Evolutionary conservation across 2,329 filamentous ascomycete species (phyloP).

Genomic region (Boeremia lycopersici): DNA sequence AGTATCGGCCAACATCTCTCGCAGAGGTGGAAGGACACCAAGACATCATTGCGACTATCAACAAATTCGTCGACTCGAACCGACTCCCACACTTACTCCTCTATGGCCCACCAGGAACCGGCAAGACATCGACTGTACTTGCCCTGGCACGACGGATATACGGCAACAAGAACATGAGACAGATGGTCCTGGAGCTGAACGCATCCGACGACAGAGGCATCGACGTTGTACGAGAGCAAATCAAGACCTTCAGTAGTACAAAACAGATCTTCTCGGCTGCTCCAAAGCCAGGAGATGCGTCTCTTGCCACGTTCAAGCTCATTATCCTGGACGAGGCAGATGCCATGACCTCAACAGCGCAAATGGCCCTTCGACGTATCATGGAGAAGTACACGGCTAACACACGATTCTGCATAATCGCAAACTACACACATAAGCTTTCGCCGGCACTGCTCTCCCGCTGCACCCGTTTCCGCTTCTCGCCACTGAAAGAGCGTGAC

Average conservation of each 20-base stretch:
- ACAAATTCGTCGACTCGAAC: slow-evolving; percentile 95
- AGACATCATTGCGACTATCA: slow-evolving; percentile 96
- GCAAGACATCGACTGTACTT: slow-evolving; percentile 96
- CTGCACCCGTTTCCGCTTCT: slow-evolving; percentile 95
- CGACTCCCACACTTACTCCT: slow-evolving; percentile 93
- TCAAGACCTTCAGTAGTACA: slow-evolving; percentile 98
- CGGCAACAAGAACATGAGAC: slow-evolving; percentile 86
- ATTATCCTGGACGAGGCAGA: slow-evolving; percentile 99
- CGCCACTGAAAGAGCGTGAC: slow-evolving; percentile 85
- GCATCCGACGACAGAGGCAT: slow-evolving; percentile 97
- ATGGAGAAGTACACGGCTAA: slow-evolving; percentile 99
- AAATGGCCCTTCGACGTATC: slow-evolving; percentile 94
- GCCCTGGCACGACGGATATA: slow-evolving; percentile 94
- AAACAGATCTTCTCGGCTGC: slow-evolving; percentile 91
- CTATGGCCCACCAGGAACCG: slow-evolving; percentile 94
- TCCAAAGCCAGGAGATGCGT: slow-evolving; percentile 54
- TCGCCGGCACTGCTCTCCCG: slow-evolving; percentile 89
- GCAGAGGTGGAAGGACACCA: slow-evolving; percentile 95
- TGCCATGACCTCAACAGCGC: slow-evolving; percentile 97
- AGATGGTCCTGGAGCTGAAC: slow-evolving; percentile 98
- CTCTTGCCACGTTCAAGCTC: slow-evolving; percentile 82
- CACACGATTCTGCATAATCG: slow-evolving; percentile 96
- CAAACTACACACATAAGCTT: slow-evolving; percentile 98
- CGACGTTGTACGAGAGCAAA: slow-evolving; percentile 93
- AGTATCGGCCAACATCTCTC: slow-evolving; percentile 88